These are phyloP conservation scores for Fusarium oxysporum DNA, from an alignment of 2,329 filamentous ascomycete species.

Conservation along the genomic window DNA sequence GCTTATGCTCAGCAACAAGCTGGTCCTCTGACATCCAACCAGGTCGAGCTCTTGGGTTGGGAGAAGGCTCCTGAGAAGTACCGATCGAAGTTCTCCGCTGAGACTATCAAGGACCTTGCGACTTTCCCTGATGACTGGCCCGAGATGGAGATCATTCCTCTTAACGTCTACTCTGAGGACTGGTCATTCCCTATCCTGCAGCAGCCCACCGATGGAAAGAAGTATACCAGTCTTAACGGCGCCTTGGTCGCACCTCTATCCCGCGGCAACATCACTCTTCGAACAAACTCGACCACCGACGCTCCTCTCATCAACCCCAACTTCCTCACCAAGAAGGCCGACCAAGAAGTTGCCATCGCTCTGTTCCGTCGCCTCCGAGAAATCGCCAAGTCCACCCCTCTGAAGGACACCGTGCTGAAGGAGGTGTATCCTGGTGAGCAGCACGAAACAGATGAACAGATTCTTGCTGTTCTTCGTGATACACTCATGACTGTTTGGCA, in stretches of 20 bases:
- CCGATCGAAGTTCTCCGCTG: constrained; percentile 26
- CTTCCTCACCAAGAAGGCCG: constrained; percentile 57
- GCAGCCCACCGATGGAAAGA: constrained; percentile 32
- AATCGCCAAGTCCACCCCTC: constrained; percentile 26
- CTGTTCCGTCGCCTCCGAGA: constrained; percentile 57
- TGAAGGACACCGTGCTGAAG: constrained; percentile 54
- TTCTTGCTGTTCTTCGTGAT: constrained; percentile 50
- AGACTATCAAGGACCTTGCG: constrained; percentile 33
- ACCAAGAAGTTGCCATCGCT: constrained; percentile 58
- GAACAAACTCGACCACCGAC: constrained; percentile 48
- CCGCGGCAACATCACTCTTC: constrained; percentile 58
- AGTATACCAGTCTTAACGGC: constrained; percentile 43
- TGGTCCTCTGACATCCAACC: constrained; percentile 41
- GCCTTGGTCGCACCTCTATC: constrained; percentile 56
- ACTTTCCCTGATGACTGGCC: constrained; percentile 51
- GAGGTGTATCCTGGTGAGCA: constrained; percentile 41
- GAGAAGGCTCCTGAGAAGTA: constrained; percentile 43
- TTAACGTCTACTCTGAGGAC: constrained; percentile 36
- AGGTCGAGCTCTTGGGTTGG: constrained; percentile 41
- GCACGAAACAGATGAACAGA: constrained; percentile 54
- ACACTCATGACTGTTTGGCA: constrained; percentile 41
- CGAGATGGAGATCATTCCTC: constrained; percentile 48
- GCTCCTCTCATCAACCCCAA: constrained; percentile 59
- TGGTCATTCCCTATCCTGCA: constrained; percentile 37
- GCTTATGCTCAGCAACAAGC: constrained; percentile 28